Percentiles rank a stretch among this genome's conserved stretches.
Conservation (phyloP, 2,329 filamentous ascomycete species). For the Phyllosticta paracitricarpa region DNA sequence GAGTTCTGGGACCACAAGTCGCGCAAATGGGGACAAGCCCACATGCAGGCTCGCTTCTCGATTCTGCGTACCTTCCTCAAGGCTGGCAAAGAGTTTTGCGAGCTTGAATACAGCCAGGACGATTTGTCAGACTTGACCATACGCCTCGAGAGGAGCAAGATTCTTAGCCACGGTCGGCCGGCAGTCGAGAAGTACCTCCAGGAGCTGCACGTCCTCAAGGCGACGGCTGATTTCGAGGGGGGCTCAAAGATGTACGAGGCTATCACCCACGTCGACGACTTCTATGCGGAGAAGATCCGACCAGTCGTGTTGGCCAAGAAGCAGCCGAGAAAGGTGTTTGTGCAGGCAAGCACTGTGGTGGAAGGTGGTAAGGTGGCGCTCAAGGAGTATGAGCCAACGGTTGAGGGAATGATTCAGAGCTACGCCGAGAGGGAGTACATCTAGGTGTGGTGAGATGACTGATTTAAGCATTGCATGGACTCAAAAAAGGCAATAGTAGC, state of each 20-base stretch:
- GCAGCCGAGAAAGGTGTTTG: conserved; percentile 82
- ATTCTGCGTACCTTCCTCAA: conserved; percentile 78
- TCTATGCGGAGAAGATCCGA: conserved; percentile 73
- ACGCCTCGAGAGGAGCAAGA: conserved; percentile 74
- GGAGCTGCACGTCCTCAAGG: conserved; percentile 87
- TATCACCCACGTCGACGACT: conserved; percentile 77
- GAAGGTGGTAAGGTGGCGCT: conserved; percentile 57
- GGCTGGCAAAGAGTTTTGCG: conserved; percentile 79
- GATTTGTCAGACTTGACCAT: conserved; percentile 76
- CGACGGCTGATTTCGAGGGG: conserved; percentile 69
- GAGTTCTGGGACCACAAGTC: conserved; percentile 93
- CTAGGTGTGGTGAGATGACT: conserved; percentile 10
- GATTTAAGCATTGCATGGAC: not conserved
- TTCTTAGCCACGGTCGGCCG: conserved; percentile 69
- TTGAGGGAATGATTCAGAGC: conserved; percentile 56
- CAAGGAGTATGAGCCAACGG: conserved; percentile 76
- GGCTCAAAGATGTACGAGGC: conserved; percentile 73
- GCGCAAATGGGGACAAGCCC: conserved; percentile 84
- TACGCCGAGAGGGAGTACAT: conserved; percentile 28
- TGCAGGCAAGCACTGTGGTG: conserved; percentile 81
- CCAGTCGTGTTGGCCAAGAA: conserved; percentile 66
- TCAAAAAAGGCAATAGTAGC: not conserved
- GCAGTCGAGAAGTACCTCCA: conserved; percentile 81
- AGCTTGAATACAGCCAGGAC: conserved; percentile 62
- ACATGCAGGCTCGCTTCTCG: conserved; percentile 84